Conservation (phyloP, 2,329 filamentous ascomycete species). For the Akanthomyces muscarius region DNA sequence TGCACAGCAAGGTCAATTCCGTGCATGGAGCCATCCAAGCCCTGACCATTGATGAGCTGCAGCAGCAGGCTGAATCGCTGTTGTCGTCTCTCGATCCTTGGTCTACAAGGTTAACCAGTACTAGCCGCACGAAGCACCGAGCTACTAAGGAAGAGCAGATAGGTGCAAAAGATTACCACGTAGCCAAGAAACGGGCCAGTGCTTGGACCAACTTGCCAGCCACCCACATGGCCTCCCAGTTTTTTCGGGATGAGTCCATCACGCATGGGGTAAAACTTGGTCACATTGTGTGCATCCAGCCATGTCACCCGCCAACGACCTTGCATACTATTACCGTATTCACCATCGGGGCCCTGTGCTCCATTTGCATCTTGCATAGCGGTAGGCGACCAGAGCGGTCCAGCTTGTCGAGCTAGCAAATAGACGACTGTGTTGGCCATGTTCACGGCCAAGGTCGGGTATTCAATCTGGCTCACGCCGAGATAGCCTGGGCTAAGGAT, state of each 20-base stretch:
- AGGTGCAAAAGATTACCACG: neutral
- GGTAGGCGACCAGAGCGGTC: neutral
- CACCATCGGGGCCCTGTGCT: neutral
- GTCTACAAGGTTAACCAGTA: neutral
- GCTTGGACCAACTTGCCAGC: neutral
- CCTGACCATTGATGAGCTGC: too few species aligned
- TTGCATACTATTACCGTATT: neutral
- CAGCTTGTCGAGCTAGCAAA: neutral
- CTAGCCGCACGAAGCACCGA: neutral
- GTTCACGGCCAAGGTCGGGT: neutral
- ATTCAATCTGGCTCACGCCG: neutral
- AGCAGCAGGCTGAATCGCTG: neutral
- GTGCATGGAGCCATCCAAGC: neutral
- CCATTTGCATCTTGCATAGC: conserved; percentile 1
- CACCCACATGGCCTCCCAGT: neutral
- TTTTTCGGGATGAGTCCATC: neutral
- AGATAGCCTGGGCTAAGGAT: neutral
- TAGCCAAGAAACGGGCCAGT: neutral
- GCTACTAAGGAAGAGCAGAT: neutral
- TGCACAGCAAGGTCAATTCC: neutral
- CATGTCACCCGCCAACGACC: neutral
- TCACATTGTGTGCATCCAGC: conserved; percentile 6
- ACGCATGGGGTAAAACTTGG: neutral
- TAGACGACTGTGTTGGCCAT: too few species aligned
- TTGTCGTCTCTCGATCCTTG: neutral